Base-by-base conservation (phyloP, 2,329 filamentous ascomycete genomes). In the Sphaceloma murrayae region DNA sequence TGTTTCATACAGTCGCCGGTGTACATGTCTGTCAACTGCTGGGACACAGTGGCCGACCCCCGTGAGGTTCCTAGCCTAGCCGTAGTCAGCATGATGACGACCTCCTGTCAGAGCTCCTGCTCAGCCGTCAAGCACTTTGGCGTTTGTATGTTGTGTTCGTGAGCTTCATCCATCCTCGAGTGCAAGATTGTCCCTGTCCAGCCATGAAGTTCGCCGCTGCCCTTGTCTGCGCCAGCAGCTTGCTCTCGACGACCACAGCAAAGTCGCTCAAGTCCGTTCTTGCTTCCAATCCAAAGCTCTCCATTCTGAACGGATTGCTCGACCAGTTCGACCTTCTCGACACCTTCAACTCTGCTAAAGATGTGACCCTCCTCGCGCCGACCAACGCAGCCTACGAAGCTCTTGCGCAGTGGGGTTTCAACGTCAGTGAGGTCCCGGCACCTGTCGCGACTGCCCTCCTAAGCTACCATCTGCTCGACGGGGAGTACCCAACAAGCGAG, bases 391-490 rank as follows among this genome's bases (percentile, higher is more conserved):
- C 36, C 10, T 40, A 40, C 36, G 36, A 40, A 24, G 36, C 36
- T 10, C 36, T 40, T 13, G 36, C 36, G 46, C 16, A 46, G 24
- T 49, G 46, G 31, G 51, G 51, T 9, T 48, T 52, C 34, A 50
- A 52, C 19, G 43, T 52, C 8, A 51, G 46, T 16, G 50, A 43
- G 11, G 46, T 50, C 5, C 47, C 48, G 9, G 39, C 51, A 18
- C 42, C 43, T 30, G 45, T 52, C 30, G 46, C 51, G 11, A 19
- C 27, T 31, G 46, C 49, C 4, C 48, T 52, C 4, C 45, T 52
- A 34, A 51, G 46, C 14, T 52, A 52, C 16, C 46, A 49, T 17
- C 34, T 51, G 4, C 34, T 52, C 2, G 47, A 51, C 9, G 48
- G 44, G 5, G 13, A 40, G 5, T 48, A 51, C 19, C 33, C 29